Conservation (phyloP, 805 yeast species). For the Jamesozyma rosinii region DNA sequence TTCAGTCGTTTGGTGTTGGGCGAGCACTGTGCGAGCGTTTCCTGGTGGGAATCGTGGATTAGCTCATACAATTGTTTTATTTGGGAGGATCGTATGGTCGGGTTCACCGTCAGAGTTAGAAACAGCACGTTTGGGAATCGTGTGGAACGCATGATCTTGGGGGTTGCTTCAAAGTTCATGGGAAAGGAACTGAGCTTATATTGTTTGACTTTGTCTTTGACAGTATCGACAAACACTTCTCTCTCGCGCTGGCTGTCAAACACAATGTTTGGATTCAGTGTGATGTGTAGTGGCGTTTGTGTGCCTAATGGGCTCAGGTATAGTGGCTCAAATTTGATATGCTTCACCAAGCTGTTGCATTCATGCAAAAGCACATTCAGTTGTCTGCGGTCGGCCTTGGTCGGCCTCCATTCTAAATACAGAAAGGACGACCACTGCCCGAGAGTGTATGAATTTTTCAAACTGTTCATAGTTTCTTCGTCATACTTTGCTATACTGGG, state of each 20-base stretch:
- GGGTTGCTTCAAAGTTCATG: background rate
- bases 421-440: conserved; percentile 16
- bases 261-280: conserved; percentile 13
- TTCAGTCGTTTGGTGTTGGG: background rate
- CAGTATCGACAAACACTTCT: conserved; percentile 2
- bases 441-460: background rate
- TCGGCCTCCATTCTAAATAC: conserved; percentile 22
- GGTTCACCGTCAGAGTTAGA: background rate
- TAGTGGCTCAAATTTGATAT: conserved; percentile 16
- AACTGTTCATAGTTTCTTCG: background rate
- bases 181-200: conserved; percentile 1
- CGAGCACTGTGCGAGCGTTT: background rate
- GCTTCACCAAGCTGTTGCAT: conserved; percentile 5
- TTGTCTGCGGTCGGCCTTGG: conserved; percentile 8
- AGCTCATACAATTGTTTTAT: background rate
- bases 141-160: background rate
- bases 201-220: background rate
- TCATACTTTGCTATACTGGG: conserved; percentile 9
- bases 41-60: background rate
- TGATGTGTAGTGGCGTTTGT: conserved; percentile 23
- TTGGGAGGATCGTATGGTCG: background rate
- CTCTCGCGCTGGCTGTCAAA: conserved; percentile 7
- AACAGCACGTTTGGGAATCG: background rate
- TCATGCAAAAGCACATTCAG: conserved; percentile 8
- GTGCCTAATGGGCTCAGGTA: conserved; percentile 21